phyloP scores from a whole-genome alignment of 257 asterid genomes.

The Misopates orontium region DNA sequence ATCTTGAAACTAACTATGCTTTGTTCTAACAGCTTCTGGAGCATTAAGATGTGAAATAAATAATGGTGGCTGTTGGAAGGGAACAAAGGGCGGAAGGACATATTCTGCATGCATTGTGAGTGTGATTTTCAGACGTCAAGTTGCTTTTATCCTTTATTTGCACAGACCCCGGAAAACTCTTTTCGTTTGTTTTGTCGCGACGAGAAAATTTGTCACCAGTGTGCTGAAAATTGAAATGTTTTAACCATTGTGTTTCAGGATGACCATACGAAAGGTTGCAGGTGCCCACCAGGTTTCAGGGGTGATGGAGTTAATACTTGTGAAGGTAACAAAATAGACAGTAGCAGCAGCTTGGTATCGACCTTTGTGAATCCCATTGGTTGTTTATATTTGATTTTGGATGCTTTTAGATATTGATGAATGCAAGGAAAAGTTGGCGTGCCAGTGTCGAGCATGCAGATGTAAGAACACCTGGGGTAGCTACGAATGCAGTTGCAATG shows the following conservation, averaged over 20 bases:
- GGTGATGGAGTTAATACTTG: conserved; percentile 87
- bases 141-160: background rate
- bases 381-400: conserved; percentile 18
- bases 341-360: conserved; percentile 1
- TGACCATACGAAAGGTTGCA: conserved; percentile 80
- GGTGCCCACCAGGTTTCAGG: conserved; percentile 88
- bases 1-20: too few species aligned
- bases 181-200: background rate
- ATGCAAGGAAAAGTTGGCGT: conserved; percentile 73
- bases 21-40: conserved; percentile 72
- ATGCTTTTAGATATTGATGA: conserved; percentile 67
- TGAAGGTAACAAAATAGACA: conserved; percentile 55
- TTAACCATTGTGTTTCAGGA: conserved; percentile 45
- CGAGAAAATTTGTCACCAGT: background rate
- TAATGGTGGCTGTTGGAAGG: conserved; percentile 95
- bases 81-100: conserved; percentile 59
- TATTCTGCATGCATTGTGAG: conserved; percentile 93
- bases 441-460: conserved; percentile 74
- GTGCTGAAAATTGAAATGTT: conserved; percentile 10
- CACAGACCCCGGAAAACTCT: background rate
- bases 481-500: conserved; percentile 68
- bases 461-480: conserved; percentile 94
- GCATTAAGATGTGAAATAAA: conserved; percentile 79
- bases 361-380: background rate
- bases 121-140: conserved; percentile 7